Evolutionary conservation across 306 rosid genomes (phyloP), one percentile per base, ranked within the genome.

Genomic region (Parietaria judaica): DNA sequence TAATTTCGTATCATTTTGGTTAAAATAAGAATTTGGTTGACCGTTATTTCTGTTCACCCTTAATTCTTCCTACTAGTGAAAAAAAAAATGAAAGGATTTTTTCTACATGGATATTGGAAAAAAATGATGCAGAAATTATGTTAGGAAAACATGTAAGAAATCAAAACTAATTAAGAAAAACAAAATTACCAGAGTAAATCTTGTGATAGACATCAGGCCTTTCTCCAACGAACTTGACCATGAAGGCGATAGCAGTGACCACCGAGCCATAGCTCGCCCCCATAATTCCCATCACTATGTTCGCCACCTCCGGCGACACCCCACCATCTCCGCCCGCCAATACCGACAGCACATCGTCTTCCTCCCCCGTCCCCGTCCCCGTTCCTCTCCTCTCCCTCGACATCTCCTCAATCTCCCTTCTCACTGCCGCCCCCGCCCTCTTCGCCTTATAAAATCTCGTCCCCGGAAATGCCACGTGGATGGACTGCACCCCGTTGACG

Each of bases 271-370:
- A 64, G 35, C 83, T 73, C 8, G 85, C 62, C 59, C 68, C 63
- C 66, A 83, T 70, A 82, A 79, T 37, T 2, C 85, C 85, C 77
- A 77, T 77, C 43, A 77, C 75, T 43, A 66, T 45, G 37, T 79
- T 68, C 8, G 65, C 70, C 36, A 83, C 52, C 35, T 69, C 75
- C 8, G 73, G 3, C 49, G 63, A 67, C 55, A 78, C 69, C 64
- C 74, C 54, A 79, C 70, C 64, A 74, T 71, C 80, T 14, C 77
- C 81, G 14, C 55, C 79, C 54, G 70, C 67, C 58, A 79, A 58
- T 3, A 54, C 62, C 47, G 80, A 68, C 64, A 82, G 36, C 9
- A 78, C 6, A 17, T 70, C 81, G 10, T 10, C 68, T 39, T 14
- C 63, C 46, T 8, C 60, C 54, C 15, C 82, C 82, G 2, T 36